Conservation (phyloP, 306 rosid species). For the Prosopis cineraria region DNA sequence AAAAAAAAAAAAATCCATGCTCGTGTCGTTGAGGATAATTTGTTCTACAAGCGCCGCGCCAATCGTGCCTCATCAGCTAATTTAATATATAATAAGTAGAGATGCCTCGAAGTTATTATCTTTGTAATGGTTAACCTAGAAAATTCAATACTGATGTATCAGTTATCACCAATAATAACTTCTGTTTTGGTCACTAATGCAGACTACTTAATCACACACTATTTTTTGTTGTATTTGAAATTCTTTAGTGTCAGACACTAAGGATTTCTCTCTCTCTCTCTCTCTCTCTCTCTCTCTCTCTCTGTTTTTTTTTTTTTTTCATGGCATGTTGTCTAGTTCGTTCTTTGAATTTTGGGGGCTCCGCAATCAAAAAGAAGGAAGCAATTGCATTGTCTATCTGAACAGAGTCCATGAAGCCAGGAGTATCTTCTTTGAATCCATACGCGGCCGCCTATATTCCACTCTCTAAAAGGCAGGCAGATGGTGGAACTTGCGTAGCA, state of each 20-base stretch:
- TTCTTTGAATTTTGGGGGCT: slow-evolving; percentile 13
- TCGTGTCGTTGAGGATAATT: background rate
- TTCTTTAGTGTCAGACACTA: slow-evolving; percentile 3
- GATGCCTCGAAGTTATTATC: background rate
- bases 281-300: too few relatives aligned
- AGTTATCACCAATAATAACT: background rate
- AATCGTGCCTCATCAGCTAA: background rate
- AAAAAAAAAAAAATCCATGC: background rate
- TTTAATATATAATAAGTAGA: background rate
- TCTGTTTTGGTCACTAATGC: background rate
- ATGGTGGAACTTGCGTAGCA: slow-evolving; percentile 37
- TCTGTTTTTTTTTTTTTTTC: background rate
- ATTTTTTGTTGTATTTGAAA: background rate
- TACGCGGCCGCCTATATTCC: slow-evolving; percentile 81
- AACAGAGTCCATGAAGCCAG: slow-evolving; percentile 59
- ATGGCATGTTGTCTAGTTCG: slow-evolving; percentile 27
- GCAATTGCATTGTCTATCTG: slow-evolving; percentile 6
- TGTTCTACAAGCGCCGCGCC: background rate
- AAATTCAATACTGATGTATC: background rate
- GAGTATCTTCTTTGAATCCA: slow-evolving; percentile 72
- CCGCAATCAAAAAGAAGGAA: background rate
- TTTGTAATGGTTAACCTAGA: background rate
- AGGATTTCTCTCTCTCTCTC: too few relatives aligned
- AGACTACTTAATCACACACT: background rate
- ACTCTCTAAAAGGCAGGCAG: slow-evolving; percentile 53